These are phyloP conservation scores for Bassia scoparia DNA, from an alignment of 148 eudicot species.

Conservation along the genomic window DNA sequence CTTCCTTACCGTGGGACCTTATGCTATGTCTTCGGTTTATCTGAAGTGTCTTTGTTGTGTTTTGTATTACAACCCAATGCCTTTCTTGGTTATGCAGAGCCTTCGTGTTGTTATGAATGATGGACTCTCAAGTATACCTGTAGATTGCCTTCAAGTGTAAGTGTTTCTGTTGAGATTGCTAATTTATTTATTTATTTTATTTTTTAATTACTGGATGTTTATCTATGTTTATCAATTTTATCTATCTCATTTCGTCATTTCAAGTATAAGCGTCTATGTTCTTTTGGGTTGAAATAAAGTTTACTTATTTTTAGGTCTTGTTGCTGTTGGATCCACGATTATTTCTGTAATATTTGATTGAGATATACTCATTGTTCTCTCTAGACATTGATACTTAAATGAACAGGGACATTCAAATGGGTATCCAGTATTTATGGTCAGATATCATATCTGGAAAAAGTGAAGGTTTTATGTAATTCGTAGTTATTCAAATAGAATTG, in stretches of 20 bases:
- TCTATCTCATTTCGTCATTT: no score
- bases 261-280: no score
- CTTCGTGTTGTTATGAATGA: slow-evolving; percentile 94
- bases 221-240: no score
- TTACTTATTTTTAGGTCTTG: no score
- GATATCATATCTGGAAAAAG: background rate
- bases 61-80: slow-evolving; percentile 5
- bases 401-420: background rate
- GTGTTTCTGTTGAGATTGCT: slow-evolving; percentile 16
- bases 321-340: no score
- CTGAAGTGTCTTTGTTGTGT: background rate
- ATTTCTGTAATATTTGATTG: background rate
- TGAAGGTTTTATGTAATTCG: background rate
- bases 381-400: no score
- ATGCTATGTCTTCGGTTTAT: background rate
- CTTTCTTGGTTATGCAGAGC: slow-evolving; percentile 50
- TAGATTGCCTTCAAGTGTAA: slow-evolving; percentile 83
- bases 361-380: background rate
- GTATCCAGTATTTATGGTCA: background rate
- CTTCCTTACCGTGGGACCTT: background rate
- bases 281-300: no score
- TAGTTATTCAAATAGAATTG: background rate
- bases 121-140: slow-evolving; percentile 80
- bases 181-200: background rate
- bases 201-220: background rate